Conservation (phyloP, 768 basidiomycete species). For the Dacryopinax spathularia region DNA sequence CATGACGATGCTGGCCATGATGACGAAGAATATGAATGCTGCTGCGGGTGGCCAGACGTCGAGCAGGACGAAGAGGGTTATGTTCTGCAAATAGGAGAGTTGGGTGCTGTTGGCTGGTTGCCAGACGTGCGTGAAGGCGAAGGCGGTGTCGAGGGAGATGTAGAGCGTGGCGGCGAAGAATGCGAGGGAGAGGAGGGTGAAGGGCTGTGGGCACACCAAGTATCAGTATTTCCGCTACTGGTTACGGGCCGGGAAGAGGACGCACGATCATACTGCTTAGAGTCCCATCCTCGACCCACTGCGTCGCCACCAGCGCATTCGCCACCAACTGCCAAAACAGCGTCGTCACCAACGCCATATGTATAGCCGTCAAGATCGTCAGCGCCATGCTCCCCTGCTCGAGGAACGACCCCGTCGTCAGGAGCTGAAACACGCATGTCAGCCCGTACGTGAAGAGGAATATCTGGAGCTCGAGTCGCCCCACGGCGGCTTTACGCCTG, state of each 20-base stretch:
- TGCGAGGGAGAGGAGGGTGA: slow-evolving; percentile 38
- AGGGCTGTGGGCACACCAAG: slow-evolving; percentile 55
- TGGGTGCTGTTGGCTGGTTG: slow-evolving; percentile 28
- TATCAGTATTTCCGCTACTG: too few species aligned
- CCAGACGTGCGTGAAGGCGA: slow-evolving; percentile 38
- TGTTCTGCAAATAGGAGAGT: slow-evolving; percentile 42
- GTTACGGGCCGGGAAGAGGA: too few species aligned
- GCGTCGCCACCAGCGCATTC: slow-evolving; percentile 68
- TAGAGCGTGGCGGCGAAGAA: slow-evolving; percentile 65
- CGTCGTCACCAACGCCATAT: slow-evolving; percentile 60
- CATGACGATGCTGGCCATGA: slow-evolving; percentile 74
- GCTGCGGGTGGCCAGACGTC: slow-evolving; percentile 64
- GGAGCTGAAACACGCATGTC: slow-evolving; percentile 55
- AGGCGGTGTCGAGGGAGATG: slow-evolving; percentile 67
- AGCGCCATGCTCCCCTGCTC: slow-evolving; percentile 61
- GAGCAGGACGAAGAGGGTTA: slow-evolving; percentile 67
- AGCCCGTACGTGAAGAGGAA: slow-evolving; percentile 55
- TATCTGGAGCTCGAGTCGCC: slow-evolving; percentile 54
- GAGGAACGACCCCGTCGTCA: slow-evolving; percentile 67
- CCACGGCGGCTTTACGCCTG: slow-evolving; percentile 77
- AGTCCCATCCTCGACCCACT: slow-evolving; percentile 85
- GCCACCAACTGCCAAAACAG: slow-evolving; percentile 55
- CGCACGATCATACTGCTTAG: slow-evolving; percentile 50
- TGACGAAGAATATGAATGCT: slow-evolving; percentile 48
- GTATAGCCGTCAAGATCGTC: slow-evolving; percentile 58